Conservation (phyloP, 2,329 filamentous ascomycete genomes). For the Talaromyces sp. region DNA sequence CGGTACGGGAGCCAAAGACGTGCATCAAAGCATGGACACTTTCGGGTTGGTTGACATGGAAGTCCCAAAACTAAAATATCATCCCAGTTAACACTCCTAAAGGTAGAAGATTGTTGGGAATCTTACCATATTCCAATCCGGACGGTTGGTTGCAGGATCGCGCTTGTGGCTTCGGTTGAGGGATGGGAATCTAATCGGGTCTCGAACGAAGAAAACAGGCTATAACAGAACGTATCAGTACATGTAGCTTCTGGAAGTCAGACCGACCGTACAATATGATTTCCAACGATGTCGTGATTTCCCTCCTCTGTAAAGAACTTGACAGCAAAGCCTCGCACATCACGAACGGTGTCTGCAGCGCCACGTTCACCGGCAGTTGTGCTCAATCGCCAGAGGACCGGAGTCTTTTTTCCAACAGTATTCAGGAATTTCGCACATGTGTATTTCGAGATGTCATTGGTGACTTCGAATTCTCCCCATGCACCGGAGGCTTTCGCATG, state of each 20-base stretch:
- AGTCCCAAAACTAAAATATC: constrained; percentile 35
- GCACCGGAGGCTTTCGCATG: constrained; percentile 56
- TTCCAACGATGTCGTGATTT: constrained; percentile 49
- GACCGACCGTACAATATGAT: constrained; percentile 41
- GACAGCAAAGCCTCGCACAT: constrained; percentile 52
- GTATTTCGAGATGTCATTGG: constrained; percentile 56
- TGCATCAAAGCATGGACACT: constrained; percentile 59
- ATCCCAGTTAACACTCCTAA: constrained; percentile 29
- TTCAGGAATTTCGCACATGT: constrained; percentile 55
- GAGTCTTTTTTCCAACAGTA: constrained; percentile 53
- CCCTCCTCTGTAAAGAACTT: constrained; percentile 51
- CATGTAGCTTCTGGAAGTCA: neutral
- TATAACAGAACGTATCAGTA: constrained; percentile 7
- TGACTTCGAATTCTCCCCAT: constrained; percentile 60
- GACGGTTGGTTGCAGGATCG: constrained; percentile 49
- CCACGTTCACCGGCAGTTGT: constrained; percentile 48
- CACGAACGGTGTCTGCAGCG: constrained; percentile 47
- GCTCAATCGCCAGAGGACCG: constrained; percentile 47
- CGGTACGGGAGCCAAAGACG: constrained; percentile 63
- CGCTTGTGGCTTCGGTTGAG: constrained; percentile 49
- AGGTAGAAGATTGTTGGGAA: constrained; percentile 24
- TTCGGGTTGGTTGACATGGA: constrained; percentile 58
- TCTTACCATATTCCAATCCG: constrained; percentile 46
- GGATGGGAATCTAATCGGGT: constrained; percentile 48
- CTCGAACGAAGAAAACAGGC: constrained; percentile 51